phyloP scores from a whole-genome alignment of 2,329 filamentous ascomycete genomes.

The Sporothrix inflata region DNA sequence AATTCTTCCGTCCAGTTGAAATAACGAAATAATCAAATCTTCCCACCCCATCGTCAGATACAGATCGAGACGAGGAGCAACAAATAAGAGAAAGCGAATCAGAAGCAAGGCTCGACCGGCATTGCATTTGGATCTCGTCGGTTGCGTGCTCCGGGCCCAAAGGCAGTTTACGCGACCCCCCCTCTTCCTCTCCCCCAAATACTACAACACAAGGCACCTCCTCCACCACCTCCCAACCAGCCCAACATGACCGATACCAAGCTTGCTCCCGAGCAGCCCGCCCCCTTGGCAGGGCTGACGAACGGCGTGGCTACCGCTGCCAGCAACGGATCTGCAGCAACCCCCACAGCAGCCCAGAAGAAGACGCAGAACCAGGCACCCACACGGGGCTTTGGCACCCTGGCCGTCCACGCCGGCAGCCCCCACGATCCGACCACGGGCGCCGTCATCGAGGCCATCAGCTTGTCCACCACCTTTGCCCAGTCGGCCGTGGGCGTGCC shows the following conservation, averaged over 20 bases:
- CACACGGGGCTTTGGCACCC: slow-evolving; percentile 82
- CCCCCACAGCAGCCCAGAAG: slow-evolving; percentile 7
- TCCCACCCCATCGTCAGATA: background rate
- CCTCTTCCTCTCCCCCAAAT: background rate
- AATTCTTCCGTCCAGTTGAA: background rate
- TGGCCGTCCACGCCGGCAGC: slow-evolving; percentile 91
- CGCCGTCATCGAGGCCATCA: slow-evolving; percentile 95
- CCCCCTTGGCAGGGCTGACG: slow-evolving; percentile 1
- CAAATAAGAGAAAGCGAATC: background rate
- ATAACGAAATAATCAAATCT: background rate
- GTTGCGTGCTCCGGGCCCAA: slow-evolving; percentile 1
- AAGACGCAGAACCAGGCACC: slow-evolving; percentile 53
- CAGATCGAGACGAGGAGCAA: slow-evolving; percentile 12
- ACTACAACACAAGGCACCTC: background rate
- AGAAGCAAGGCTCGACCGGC: background rate
- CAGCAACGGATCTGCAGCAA: background rate
- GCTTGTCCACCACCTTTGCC: slow-evolving; percentile 94
- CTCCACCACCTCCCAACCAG: background rate
- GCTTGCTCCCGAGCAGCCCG: background rate
- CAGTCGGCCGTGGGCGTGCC: slow-evolving; percentile 87
- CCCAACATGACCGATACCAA: slow-evolving; percentile 17
- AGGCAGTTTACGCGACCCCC: background rate
- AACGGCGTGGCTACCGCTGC: slow-evolving; percentile 12
- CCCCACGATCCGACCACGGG: slow-evolving; percentile 90
- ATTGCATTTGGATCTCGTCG: slow-evolving; percentile 6